These are phyloP conservation scores for Carex sylvatica DNA, from an alignment of 202 grass and related monocot species.

Conservation along the genomic window DNA sequence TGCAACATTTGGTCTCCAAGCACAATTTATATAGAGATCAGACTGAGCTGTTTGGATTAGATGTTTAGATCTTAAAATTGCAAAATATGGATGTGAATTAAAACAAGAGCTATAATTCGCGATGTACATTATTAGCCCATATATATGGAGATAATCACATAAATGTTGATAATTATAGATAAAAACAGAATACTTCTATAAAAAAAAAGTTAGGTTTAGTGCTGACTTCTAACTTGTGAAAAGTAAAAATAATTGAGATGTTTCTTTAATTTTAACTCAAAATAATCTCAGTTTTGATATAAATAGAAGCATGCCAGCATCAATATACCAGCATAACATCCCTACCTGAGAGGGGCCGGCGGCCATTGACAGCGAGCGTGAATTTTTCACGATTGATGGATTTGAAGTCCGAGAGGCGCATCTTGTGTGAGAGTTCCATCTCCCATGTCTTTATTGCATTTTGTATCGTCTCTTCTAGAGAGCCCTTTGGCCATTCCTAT, in stretches of 20 bases:
- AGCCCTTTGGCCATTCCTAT: constrained; percentile 72
- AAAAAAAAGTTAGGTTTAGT: neutral
- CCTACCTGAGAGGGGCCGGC: constrained; percentile 8
- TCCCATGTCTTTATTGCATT: constrained; percentile 98
- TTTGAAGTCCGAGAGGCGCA: constrained; percentile 69
- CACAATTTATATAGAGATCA: no score
- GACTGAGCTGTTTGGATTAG: no score
- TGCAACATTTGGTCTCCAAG: no score
- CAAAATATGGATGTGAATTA: no score
- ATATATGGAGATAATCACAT: no score
- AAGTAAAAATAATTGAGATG: neutral
- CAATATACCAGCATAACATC: neutral
- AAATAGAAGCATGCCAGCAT: neutral
- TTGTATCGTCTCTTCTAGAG: constrained; percentile 86
- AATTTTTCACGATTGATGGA: constrained; percentile 53
- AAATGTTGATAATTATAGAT: no score
- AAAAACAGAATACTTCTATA: no score
- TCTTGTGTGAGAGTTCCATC: constrained; percentile 96
- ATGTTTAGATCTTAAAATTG: no score
- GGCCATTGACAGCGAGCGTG: constrained; percentile 63
- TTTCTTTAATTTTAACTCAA: neutral
- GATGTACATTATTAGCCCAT: no score
- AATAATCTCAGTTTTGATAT: neutral
- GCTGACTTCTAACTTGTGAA: neutral
- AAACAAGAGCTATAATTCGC: no score